Base-by-base conservation (phyloP, 805 yeast species). In the Wickerhamiella qilinensis region DNA sequence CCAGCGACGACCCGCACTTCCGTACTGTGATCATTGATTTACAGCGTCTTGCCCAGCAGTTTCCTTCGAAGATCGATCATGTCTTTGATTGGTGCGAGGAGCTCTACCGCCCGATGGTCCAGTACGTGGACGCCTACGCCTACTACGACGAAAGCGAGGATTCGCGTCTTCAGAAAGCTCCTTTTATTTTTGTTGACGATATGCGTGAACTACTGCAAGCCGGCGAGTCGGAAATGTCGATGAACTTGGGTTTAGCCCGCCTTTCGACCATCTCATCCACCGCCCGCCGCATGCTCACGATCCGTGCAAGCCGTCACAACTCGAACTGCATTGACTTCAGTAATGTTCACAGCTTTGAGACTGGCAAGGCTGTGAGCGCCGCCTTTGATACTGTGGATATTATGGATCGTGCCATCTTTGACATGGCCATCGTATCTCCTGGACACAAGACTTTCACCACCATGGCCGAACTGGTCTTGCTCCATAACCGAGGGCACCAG, bases 321-420 rank as follows among this genome's bases (percentile, higher is more conserved):
- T 9, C 38, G 24, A 39, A 39, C 28, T 33, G 35, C 19, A 36
- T 40, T 28, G 43, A 37, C 21, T 41, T 43, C 34, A 33, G 39
- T 28, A 20, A 27, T 20, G 46, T 37, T 25, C 41, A 34, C 30
- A 19, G 37, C 30, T 36, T 43, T 31, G 30, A 30, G 2, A 28
- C 43, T 3, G 42, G 42, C 19, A 30, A 37, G 20, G 38, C 41
- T 7, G 41, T 41, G 3, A 18, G 38, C 14, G 44, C 46, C n/a
- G 31, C 43, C 9, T 41, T 43, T 24, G 41, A 43, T 30, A 42
- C 46, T 1, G 30, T 35, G 18, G 37, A 36, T 19, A 39, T 43
- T 20, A 15, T 30, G 24, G 42, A 38, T 31, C 42, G 42, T 4
- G 42, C 39, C 4, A 20, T 36, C 8, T 42, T 42, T 25, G 39